A percentile compares a stretch with the other conserved stretches of the same genome.
Conservation (phyloP, 2,329 filamentous ascomycete genomes). For the Huntiella bhutanensis region DNA sequence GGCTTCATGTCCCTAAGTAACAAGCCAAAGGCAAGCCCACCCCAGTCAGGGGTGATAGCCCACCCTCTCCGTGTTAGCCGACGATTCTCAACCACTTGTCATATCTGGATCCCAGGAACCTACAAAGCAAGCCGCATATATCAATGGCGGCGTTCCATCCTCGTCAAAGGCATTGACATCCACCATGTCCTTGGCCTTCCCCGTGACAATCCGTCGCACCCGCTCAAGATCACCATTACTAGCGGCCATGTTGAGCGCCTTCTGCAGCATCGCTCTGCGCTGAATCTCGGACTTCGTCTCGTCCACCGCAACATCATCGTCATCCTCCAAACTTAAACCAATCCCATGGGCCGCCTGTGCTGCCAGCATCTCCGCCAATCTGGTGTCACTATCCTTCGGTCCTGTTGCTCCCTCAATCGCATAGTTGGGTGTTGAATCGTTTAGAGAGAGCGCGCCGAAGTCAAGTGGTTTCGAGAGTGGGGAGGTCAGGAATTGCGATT, state of each 20-base stretch:
- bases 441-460: slow-evolving; percentile 64
- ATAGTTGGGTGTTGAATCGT: slow-evolving; percentile 49
- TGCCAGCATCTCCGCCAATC: slow-evolving; percentile 89
- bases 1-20: slow-evolving; percentile 57
- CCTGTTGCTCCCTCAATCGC: slow-evolving; percentile 37
- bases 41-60: slow-evolving; percentile 10
- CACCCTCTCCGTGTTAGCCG: slow-evolving; percentile 6
- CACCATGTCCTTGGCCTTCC: slow-evolving; percentile 54
- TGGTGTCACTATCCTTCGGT: slow-evolving; percentile 57
- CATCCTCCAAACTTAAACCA: slow-evolving; percentile 52
- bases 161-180: slow-evolving; percentile 80
- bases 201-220: slow-evolving; percentile 55
- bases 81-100: not conserved
- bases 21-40: not conserved
- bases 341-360: slow-evolving; percentile 77
- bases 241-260: slow-evolving; percentile 79
- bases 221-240: slow-evolving; percentile 85
- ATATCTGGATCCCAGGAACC: slow-evolving; percentile 18
- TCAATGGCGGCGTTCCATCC: slow-evolving; percentile 87
- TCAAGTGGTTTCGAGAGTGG: slow-evolving; percentile 68
- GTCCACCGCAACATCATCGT: slow-evolving; percentile 59
- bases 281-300: slow-evolving; percentile 54
- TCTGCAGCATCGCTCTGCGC: slow-evolving; percentile 68
- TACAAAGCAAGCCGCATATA: slow-evolving; percentile 96
- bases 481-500: slow-evolving; percentile 85